phyloP scores from a whole-genome alignment of 768 basidiomycete genomes.

The Brasilioporus rufonigricans region DNA sequence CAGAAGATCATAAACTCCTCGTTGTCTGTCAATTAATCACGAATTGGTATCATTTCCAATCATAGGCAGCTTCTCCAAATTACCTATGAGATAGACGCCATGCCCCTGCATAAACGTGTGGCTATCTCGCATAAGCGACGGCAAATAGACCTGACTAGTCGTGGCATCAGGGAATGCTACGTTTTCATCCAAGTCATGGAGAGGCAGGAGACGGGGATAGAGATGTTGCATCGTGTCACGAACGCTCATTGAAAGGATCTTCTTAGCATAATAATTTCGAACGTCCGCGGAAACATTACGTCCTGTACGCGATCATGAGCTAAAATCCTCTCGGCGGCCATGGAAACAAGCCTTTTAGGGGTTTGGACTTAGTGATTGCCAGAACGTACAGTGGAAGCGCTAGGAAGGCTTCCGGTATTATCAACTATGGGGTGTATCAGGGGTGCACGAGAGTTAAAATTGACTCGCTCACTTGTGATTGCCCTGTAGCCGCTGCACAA shows the following conservation, averaged over 20 bases:
- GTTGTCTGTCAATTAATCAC: slow-evolving; percentile 57
- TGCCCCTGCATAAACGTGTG: slow-evolving; percentile 86
- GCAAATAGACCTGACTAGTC: slow-evolving; percentile 61
- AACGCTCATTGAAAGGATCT: slow-evolving; percentile 67
- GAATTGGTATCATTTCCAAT: slow-evolving; percentile 15
- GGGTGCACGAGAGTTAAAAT: neutral
- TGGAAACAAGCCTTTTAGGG: slow-evolving; percentile 73
- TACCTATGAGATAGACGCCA: slow-evolving; percentile 93
- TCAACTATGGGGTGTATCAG: slow-evolving; percentile 52
- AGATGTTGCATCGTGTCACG: slow-evolving; percentile 72
- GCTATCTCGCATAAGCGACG: slow-evolving; percentile 77
- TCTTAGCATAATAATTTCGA: slow-evolving; percentile 80
- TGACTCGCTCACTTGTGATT: slow-evolving; percentile 63
- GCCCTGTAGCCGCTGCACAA: slow-evolving; percentile 76
- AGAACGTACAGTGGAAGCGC: slow-evolving; percentile 80
- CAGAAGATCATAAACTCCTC: slow-evolving; percentile 87
- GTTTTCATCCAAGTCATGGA: slow-evolving; percentile 77
- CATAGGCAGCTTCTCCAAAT: slow-evolving; percentile 20
- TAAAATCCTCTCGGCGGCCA: neutral
- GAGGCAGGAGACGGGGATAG: slow-evolving; percentile 84
- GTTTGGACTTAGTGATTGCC: slow-evolving; percentile 83
- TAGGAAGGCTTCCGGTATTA: slow-evolving; percentile 92
- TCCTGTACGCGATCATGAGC: slow-evolving; percentile 41
- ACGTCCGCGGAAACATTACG: slow-evolving; percentile 92
- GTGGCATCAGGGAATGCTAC: slow-evolving; percentile 65